Conservation (phyloP, 176 grass and related monocot species). For the Cenchrus fungigraminus region DNA sequence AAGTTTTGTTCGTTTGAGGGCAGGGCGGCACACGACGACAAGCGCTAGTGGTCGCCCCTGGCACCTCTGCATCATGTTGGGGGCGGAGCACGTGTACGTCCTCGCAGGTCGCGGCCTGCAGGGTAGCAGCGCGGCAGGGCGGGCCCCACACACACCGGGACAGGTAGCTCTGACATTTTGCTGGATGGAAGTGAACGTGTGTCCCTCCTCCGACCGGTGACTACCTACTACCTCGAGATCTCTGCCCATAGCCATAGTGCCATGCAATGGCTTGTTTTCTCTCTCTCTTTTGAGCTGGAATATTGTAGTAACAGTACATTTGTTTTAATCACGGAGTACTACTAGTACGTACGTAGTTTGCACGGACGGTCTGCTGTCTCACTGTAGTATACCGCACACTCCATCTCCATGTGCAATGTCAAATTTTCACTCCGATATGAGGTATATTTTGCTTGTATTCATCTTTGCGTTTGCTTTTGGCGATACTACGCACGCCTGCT, state of each 20-base stretch:
- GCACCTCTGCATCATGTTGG: not conserved
- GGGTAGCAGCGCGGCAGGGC: constrained; percentile 4
- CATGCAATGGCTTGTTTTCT: not conserved
- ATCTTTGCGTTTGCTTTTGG: too few relatives aligned
- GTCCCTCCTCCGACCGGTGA: not conserved
- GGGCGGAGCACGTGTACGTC: not conserved
- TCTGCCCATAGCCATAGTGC: constrained; percentile 13
- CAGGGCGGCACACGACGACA: not conserved
- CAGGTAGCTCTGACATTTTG: constrained; percentile 12
- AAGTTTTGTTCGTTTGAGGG: too few relatives aligned
- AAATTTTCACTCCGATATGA: too few relatives aligned
- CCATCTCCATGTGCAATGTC: too few relatives aligned
- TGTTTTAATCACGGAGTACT: too few relatives aligned
- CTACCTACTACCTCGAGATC: constrained; percentile 32
- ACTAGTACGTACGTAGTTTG: too few relatives aligned
- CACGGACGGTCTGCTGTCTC: too few relatives aligned
- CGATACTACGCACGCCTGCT: too few relatives aligned
- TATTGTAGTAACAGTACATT: not conserved
- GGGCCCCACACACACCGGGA: not conserved
- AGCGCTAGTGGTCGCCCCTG: not conserved
- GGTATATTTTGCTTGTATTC: too few relatives aligned
- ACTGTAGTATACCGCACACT: too few relatives aligned
- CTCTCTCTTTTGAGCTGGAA: not conserved
- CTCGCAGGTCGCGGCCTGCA: constrained; percentile 29
- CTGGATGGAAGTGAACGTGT: constrained; percentile 35